Base-by-base conservation (phyloP, 495 filamentous ascomycete genomes). In the Aspergillus sclerotioniger region DNA sequence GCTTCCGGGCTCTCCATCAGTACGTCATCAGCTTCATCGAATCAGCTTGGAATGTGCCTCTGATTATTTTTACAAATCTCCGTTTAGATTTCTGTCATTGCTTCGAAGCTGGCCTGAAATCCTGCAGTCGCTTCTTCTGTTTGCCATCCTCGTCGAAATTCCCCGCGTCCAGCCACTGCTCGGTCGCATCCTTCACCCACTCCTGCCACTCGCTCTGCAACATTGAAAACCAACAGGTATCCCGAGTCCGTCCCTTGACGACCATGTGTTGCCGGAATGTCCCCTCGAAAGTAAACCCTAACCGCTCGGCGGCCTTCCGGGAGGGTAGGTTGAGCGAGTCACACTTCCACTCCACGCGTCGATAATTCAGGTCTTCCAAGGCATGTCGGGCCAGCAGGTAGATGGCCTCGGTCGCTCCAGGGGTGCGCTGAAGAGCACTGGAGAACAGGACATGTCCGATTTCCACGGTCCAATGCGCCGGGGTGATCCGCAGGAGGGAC, bases 271-370 rank as follows among this genome's bases (percentile, higher is more conserved):
- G 79, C 33, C 82, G 71, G 50, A 84, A 83, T 6, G 76, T 44
- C 0, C 84, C 84, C 59, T 87, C 84, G 53, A 62, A 76, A 13
- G 50, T 66, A 60, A 84, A 84, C 1, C 84, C 83, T 15, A 82
- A 67, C 12, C 84, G 74, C 53, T 61, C 12, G 8, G 84, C 84
- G 3, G 82, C 81, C 6, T 68, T 72, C 32, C 63, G 68, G 17
- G 77, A 81, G 0, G 73, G 61, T 32, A 62, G 73, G 62, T 87
- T 85, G 6, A 79, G 65, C 28, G 68, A 41, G 63, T 85, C 70
- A 58, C 78, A 81, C 59, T 85, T 85, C 83, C 84, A 87, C 65
- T 85, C 82, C 19, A 82, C 73, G 17, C 84, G 73, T 31, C 75
- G 62, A 57, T 79, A 84, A 0, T 76, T 75, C n/a, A 84, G 61